Conservation (phyloP, 495 filamentous ascomycete genomes). For the Aspergillus bertholletiae region DNA sequence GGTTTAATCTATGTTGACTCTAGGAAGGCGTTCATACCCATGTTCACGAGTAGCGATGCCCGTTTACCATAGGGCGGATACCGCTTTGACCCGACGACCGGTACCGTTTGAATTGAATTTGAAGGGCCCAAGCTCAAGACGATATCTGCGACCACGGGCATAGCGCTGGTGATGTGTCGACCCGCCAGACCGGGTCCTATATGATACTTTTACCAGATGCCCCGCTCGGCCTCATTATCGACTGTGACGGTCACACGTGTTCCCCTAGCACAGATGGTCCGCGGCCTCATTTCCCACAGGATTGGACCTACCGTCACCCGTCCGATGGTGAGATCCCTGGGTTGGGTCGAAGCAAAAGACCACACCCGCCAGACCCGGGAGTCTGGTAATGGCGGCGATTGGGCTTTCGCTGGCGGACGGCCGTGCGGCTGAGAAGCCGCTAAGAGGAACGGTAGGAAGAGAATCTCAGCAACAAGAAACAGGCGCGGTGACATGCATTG, state of each 20-base stretch:
- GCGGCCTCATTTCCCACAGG: neutral
- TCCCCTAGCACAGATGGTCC: neutral
- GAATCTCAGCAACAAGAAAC: conserved; percentile 1
- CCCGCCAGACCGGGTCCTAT: neutral
- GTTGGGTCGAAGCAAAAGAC: neutral
- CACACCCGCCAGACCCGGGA: neutral
- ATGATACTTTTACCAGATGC: neutral
- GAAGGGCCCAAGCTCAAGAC: neutral
- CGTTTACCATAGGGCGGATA: neutral
- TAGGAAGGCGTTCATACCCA: too few species aligned
- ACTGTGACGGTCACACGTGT: neutral
- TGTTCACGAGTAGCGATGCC: too few species aligned
- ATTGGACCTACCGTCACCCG: neutral
- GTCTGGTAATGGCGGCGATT: conserved; percentile 6
- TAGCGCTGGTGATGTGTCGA: neutral
- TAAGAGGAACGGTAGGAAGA: neutral
- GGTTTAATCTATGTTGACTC: neutral
- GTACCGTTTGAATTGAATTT: neutral
- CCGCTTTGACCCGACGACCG: neutral
- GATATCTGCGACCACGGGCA: neutral
- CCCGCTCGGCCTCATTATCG: neutral
- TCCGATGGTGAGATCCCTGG: neutral
- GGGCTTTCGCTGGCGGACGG: neutral
- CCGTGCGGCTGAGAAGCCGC: neutral
- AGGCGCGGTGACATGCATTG: neutral